Evolutionary conservation across 2,329 filamentous ascomycete species (phyloP).

Genomic region (Pseudogymnoascus sp.): DNA sequence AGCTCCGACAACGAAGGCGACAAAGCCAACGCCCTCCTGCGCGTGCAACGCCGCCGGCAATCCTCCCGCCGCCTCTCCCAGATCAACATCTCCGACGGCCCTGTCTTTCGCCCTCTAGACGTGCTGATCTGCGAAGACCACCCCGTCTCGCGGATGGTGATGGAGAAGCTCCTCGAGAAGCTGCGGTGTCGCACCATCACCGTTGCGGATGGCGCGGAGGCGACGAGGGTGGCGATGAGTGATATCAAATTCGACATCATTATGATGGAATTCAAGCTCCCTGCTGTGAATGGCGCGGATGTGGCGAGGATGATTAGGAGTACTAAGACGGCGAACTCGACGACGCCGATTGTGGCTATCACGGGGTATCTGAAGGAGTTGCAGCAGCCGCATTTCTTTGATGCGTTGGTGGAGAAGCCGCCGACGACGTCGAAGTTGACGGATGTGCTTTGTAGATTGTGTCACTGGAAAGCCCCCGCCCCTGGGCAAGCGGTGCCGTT

Average conservation of each 20-base stretch:
- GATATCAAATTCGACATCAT: constrained; percentile 99
- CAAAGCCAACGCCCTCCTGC: constrained; percentile 79
- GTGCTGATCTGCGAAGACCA: constrained; percentile 97
- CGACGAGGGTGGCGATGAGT: constrained; percentile 86
- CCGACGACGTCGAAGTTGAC: constrained; percentile 86
- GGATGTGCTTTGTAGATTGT: constrained; percentile 78
- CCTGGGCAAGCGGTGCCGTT: constrained; percentile 40
- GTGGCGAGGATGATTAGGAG: constrained; percentile 97
- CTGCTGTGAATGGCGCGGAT: constrained; percentile 89
- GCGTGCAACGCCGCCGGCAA: constrained; percentile 88
- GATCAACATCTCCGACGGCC: constrained; percentile 75
- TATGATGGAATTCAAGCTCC: constrained; percentile 93
- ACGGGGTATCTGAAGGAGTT: constrained; percentile 98
- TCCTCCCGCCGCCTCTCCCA: constrained; percentile 92
- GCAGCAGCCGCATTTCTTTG: constrained; percentile 90
- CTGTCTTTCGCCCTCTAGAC: constrained; percentile 82
- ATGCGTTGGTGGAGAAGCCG: constrained; percentile 91
- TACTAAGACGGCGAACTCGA: constrained; percentile 87
- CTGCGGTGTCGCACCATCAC: constrained; percentile 89
- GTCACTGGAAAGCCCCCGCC: constrained; percentile 81
- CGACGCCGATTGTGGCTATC: constrained; percentile 92
- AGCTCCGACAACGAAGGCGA: constrained; percentile 96
- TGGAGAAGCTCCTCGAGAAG: constrained; percentile 96
- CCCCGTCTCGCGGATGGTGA: constrained; percentile 93
- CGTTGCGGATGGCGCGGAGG: constrained; percentile 82